Evolutionary conservation across 176 grass and related monocot genomes (phyloP).

Genomic region (Bromus sterilis): DNA sequence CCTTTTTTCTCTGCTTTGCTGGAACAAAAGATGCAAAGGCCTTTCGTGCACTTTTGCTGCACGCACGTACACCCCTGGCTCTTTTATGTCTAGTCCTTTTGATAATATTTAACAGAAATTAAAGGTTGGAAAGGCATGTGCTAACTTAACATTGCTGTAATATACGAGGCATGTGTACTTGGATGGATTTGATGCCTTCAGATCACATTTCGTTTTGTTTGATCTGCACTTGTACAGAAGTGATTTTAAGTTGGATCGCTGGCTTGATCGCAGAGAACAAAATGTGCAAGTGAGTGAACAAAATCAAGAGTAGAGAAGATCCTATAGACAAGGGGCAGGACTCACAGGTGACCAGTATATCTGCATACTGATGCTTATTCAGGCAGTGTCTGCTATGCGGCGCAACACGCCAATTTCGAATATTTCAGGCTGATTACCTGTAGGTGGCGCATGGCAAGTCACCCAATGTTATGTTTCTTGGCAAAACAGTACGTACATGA

Average conservation of each 20-base stretch:
- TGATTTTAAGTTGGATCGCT: neutral
- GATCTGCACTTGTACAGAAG: neutral
- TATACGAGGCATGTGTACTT: neutral
- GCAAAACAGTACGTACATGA: neutral
- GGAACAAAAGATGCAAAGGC: neutral
- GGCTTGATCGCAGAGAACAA: neutral
- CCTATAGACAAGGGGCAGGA: neutral
- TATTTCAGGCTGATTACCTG: neutral
- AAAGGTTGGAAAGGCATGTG: conserved; percentile 1
- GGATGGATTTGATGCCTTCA: neutral
- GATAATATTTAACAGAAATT: neutral
- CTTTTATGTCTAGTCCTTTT: conserved; percentile 27
- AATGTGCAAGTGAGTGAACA: neutral
- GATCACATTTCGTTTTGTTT: neutral
- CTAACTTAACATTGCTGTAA: neutral
- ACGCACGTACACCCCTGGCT: neutral
- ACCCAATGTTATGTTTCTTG: too few relatives aligned
- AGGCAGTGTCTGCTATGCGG: conserved; percentile 10
- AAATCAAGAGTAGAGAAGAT: neutral
- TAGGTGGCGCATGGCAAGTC: too few relatives aligned
- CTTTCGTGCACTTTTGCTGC: neutral
- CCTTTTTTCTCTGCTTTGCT: conserved; percentile 1
- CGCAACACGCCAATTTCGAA: neutral
- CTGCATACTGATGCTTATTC: neutral
- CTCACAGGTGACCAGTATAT: neutral